phyloP scores from a whole-genome alignment of 805 yeast genomes.

The Priceomyces melissophilus region DNA sequence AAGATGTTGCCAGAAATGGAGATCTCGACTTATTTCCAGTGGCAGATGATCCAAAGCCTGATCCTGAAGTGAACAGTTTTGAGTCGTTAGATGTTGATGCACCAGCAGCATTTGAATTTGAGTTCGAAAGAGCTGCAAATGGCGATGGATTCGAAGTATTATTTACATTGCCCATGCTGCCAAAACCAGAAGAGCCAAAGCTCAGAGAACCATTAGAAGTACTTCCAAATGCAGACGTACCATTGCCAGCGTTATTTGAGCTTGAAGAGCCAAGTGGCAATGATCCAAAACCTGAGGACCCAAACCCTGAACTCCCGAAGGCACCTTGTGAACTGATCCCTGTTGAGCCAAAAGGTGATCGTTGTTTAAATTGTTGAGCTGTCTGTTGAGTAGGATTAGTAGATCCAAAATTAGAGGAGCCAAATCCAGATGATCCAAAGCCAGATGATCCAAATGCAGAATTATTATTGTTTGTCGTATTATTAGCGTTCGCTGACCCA shows the following conservation, averaged over 20 bases:
- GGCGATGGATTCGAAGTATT: conserved; percentile 1
- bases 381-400: conserved; percentile 1
- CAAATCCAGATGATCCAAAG: conserved; percentile 3
- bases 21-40: conserved; percentile 5
- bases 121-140: conserved; percentile 1
- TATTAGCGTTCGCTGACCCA: background rate
- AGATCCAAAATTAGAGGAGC: conserved; percentile 8
- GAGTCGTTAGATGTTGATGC: background rate
- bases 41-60: conserved; percentile 14
- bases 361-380: background rate
- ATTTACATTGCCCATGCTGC: conserved; percentile 5
- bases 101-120: background rate
- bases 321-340: background rate
- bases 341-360: conserved; percentile 11
- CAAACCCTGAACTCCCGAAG: conserved; percentile 12
- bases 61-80: background rate
- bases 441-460: conserved; percentile 2
- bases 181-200: conserved; percentile 11
- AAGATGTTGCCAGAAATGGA: conserved; percentile 4
- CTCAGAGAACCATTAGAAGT: background rate
- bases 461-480: background rate
- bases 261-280: background rate
- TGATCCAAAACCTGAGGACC: conserved; percentile 4
- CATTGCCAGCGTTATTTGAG: conserved; percentile 6
- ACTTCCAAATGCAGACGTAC: conserved; percentile 1